A percentile compares a stretch with the other conserved stretches of the same genome.
Conservation (phyloP, 2,329 filamentous ascomycete genomes). For the Harringtonia lauricola region DNA sequence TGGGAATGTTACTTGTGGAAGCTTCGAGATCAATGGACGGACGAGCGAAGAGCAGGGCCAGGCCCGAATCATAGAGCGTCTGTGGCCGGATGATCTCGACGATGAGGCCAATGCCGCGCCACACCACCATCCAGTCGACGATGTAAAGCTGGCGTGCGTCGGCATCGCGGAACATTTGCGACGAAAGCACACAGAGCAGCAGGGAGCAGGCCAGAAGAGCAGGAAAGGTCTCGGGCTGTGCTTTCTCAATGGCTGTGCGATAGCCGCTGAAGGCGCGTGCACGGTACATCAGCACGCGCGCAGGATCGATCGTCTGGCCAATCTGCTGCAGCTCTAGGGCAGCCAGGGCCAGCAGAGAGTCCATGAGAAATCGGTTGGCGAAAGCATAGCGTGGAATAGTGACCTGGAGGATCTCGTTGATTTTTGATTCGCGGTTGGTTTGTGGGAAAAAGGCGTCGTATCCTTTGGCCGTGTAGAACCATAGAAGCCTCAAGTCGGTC, state of each 20-base stretch:
- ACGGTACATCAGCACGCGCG: constrained; percentile 32
- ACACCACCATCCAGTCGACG: constrained; percentile 44
- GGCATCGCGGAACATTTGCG: constrained; percentile 37
- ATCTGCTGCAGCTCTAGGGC: constrained; percentile 36
- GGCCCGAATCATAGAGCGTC: constrained; percentile 26
- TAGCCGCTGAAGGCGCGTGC: constrained; percentile 39
- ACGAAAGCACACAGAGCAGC: constrained; percentile 37
- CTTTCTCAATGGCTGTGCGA: constrained; percentile 36
- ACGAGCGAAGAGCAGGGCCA: constrained; percentile 36
- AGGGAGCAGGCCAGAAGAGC: constrained; percentile 41
- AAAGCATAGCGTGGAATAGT: constrained; percentile 39
- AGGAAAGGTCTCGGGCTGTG: constrained; percentile 32
- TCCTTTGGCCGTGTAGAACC: constrained; percentile 40
- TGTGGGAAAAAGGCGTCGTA: constrained; percentile 34
- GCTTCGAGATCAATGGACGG: constrained; percentile 35
- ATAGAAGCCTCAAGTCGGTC: constrained; percentile 41
- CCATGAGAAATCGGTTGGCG: constrained; percentile 41
- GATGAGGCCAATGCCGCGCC: constrained; percentile 41
- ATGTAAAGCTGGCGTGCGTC: constrained; percentile 35
- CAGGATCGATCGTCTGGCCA: constrained; percentile 21
- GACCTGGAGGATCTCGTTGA: constrained; percentile 33
- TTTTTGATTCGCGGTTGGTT: constrained; percentile 19
- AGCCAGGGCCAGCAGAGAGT: constrained; percentile 40
- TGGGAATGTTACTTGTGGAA: constrained; percentile 29
- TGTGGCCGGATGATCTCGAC: constrained; percentile 26